Evolutionary conservation across 352 stramenopile species (phyloP), one percentile per base, ranked within the genome.

Genomic region (Phytophthora idaei): DNA sequence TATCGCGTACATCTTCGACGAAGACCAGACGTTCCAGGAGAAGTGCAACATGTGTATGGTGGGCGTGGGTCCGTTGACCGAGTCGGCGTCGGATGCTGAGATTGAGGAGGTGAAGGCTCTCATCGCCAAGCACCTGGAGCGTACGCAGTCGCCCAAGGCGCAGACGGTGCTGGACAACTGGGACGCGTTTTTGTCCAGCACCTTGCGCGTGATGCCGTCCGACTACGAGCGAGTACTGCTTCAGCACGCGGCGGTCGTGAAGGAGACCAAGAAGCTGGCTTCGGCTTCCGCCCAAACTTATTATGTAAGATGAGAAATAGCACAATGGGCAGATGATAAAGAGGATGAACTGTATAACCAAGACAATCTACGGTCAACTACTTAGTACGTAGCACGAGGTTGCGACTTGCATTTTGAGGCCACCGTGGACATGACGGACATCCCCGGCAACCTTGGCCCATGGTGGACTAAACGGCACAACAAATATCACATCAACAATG

Each of bases 21-120:
- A 95, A 31, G 77, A 98, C 51, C 75, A 77, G n/a, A 89, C 87
- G 39, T 99, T 99, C 81, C 77, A 88, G 37, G 74, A 87, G 62
- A 87, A 96, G 67, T 98, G 94, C 83, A 99, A 99, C 82, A 97
- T 98, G 92, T 95, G 94, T n/a, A 97, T 99, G 86, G 94, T 99
- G 11, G 85, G 74, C 7, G 74, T 89, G 27, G 65, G 59, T 5
- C 67, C 80, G 17, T 59, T 89, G 36, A 77, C 97, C 2, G 90
- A 97, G 41, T 76, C 64, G 12, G 92, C 98, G 6, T 78, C 67
- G 4, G 90, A 80, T 5, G 42, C 69, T 12, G 88, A 92, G 56
- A 93, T 94, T 27, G 76, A 94, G 53, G 69, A 89, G 46, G 76
- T 99, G 29, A 91, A 90, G 69, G 73, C 73, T 29, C 88, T 99